Evolutionary conservation across 768 basidiomycete species (phyloP).

Genomic region (Boletus coccyginus): DNA sequence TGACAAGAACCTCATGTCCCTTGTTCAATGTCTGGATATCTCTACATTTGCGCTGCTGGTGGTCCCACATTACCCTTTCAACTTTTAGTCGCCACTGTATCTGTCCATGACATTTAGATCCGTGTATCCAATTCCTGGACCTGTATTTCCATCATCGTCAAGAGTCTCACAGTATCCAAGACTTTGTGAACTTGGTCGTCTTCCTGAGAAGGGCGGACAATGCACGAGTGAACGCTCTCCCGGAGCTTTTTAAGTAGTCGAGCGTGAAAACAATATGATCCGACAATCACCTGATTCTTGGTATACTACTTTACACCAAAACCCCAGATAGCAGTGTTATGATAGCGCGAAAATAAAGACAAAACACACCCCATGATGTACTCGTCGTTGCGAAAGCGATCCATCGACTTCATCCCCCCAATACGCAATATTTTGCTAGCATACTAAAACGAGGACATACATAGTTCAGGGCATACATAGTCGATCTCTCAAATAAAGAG

Average conservation of each 20-base stretch:
- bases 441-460: not conserved
- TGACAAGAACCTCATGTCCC: conserved; percentile 7
- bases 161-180: not conserved
- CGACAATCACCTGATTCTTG: not conserved
- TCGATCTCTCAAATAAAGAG: not conserved
- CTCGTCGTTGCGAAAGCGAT: conserved; percentile 22
- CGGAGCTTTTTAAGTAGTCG: no score
- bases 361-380: no score
- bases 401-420: not conserved
- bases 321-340: not conserved
- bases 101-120: conserved; percentile 15
- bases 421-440: not conserved
- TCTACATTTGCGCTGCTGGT: not conserved
- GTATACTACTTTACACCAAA: not conserved
- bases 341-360: not conserved
- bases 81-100: conserved; percentile 9
- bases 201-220: not conserved
- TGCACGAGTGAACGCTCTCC: not conserved
- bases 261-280: not conserved
- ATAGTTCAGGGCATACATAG: not conserved
- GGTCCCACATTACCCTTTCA: conserved; percentile 11
- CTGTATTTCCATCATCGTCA: conserved; percentile 1
- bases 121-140: conserved; percentile 15
- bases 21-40: not conserved
- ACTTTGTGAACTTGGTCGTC: not conserved